These are phyloP conservation scores for Psophocarpus tetragonolobus DNA, from an alignment of 306 rosid species.

Conservation along the genomic window DNA sequence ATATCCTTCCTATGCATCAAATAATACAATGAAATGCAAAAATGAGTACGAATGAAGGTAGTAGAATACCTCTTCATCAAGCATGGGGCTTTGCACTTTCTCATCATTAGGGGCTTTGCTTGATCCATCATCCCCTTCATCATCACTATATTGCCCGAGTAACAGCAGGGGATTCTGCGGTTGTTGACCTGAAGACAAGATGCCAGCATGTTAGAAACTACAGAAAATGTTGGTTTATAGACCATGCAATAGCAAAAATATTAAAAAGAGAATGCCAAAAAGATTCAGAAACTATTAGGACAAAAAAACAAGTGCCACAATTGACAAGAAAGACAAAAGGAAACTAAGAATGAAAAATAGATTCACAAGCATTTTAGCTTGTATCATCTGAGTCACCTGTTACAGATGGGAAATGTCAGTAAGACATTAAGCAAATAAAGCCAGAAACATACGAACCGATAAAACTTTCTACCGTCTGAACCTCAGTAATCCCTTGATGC, in stretches of 20 bases:
- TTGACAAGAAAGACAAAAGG: conserved; percentile 26
- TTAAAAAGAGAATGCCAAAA: conserved; percentile 19
- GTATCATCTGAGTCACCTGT: conserved; percentile 76
- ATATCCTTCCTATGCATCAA: not conserved
- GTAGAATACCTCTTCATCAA: conserved; percentile 63
- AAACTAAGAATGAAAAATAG: conserved; percentile 34
- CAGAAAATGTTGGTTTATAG: conserved; percentile 13
- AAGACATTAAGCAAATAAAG: conserved; percentile 61
- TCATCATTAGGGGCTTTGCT: conserved; percentile 42
- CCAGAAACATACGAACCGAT: conserved; percentile 96
- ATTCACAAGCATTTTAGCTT: conserved; percentile 51
- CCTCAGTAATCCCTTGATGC: conserved; percentile 71
- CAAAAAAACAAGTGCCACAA: conserved; percentile 4
- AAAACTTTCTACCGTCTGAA: conserved; percentile 65
- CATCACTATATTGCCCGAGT: conserved; percentile 96
- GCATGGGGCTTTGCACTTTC: conserved; percentile 41
- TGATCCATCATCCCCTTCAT: conserved; percentile 69
- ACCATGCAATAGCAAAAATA: conserved; percentile 27
- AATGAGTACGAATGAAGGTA: not conserved
- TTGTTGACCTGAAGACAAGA: conserved; percentile 71
- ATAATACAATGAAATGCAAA: conserved; percentile 23
- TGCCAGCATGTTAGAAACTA: conserved; percentile 51
- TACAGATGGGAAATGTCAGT: conserved; percentile 71
- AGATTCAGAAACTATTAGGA: conserved; percentile 12
- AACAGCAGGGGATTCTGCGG: conserved; percentile 80